phyloP scores from a whole-genome alignment of 2,329 filamentous ascomycete species.

The Neospermospora avenae region DNA sequence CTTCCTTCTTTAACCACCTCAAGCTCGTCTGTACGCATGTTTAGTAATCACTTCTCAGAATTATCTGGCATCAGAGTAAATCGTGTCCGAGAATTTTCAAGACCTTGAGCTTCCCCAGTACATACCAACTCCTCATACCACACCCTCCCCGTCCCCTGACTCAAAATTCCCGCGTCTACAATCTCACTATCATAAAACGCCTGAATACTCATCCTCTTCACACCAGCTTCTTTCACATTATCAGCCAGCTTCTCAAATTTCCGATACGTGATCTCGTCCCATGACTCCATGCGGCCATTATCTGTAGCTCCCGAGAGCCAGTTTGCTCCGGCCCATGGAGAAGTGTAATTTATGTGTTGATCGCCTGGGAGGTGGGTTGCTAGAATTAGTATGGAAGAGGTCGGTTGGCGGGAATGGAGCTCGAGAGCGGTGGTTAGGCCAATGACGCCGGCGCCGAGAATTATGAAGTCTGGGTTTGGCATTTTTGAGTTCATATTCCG shows the following conservation, averaged over 20 bases:
- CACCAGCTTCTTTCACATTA: conserved; percentile 17
- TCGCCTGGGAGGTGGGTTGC: conserved; percentile 91
- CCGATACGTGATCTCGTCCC: conserved; percentile 57
- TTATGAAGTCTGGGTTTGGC: neutral
- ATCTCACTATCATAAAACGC: conserved; percentile 16
- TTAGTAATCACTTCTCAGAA: no score
- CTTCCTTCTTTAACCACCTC: conserved; percentile 53
- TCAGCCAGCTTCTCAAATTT: conserved; percentile 57
- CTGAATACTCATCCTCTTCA: conserved; percentile 12
- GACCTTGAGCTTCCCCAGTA: neutral
- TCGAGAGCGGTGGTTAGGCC: conserved; percentile 63
- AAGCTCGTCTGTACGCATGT: conserved; percentile 31
- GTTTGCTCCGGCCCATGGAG: conserved; percentile 84
- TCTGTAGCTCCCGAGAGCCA: conserved; percentile 53
- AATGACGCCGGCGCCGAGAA: conserved; percentile 52
- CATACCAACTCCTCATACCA: conserved; percentile 41
- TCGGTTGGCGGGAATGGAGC: conserved; percentile 49
- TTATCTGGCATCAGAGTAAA: no score
- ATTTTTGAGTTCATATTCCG: neutral
- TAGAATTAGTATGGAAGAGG: conserved; percentile 62
- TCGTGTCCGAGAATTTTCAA: no score
- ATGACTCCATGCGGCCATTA: conserved; percentile 54
- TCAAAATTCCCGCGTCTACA: conserved; percentile 20
- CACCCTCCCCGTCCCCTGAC: conserved; percentile 19
- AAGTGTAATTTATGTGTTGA: conserved; percentile 84